A percentile compares a stretch with the other conserved stretches of the same genome.
These are phyloP conservation scores for Mycena maculata DNA, from an alignment of 768 basidiomycete species.

Conservation along the genomic window DNA sequence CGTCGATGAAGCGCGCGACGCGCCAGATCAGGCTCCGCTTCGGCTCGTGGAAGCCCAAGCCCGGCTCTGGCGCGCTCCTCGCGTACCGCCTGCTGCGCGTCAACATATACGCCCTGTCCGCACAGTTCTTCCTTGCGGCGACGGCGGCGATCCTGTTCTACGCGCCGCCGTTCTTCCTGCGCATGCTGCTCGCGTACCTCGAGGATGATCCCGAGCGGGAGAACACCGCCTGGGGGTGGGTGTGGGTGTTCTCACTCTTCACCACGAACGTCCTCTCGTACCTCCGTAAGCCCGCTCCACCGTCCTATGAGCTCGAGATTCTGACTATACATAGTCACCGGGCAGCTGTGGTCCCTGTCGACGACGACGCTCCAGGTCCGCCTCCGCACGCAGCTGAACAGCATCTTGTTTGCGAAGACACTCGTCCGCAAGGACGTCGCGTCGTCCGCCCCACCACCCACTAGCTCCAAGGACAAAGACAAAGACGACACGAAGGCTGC, in stretches of 20 bases:
- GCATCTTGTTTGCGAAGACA: conserved; percentile 76
- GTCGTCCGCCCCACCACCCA: conserved; percentile 58
- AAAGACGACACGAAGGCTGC: conserved; percentile 27
- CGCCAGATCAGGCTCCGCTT: conserved; percentile 62
- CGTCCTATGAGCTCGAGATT: not conserved
- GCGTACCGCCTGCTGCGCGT: conserved; percentile 70
- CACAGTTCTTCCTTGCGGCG: conserved; percentile 63
- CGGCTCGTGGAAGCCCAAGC: conserved; percentile 66
- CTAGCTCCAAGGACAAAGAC: conserved; percentile 41
- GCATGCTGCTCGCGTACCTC: conserved; percentile 67
- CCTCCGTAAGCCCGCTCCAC: conserved; percentile 49
- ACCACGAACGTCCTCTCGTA: conserved; percentile 55
- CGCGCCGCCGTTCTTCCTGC: conserved; percentile 67
- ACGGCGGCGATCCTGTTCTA: conserved; percentile 75
- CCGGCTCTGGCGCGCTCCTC: conserved; percentile 74
- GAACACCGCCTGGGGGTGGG: conserved; percentile 72
- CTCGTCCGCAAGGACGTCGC: conserved; percentile 81
- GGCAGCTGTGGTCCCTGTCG: conserved; percentile 67
- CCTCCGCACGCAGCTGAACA: conserved; percentile 72
- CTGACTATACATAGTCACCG: conserved; percentile 51
- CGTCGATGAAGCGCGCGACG: conserved; percentile 71
- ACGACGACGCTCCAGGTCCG: conserved; percentile 69
- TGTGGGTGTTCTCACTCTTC: conserved; percentile 68
- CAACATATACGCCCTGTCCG: conserved; percentile 57
- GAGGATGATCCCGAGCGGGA: conserved; percentile 67